phyloP scores from a whole-genome alignment of 2,329 filamentous ascomycete genomes.

The Capronia epimyces region DNA sequence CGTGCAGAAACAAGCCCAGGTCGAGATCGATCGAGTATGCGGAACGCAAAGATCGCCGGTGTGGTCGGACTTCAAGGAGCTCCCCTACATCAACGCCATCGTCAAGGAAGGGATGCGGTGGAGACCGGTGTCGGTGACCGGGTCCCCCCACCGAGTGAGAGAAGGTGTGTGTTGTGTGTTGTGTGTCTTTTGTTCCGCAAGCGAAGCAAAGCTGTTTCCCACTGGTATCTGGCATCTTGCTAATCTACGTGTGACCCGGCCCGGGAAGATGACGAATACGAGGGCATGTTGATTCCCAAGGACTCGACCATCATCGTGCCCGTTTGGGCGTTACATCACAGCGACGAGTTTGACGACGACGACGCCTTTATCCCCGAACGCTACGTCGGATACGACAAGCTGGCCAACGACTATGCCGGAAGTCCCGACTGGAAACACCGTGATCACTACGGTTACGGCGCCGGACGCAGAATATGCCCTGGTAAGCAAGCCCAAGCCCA shows the following conservation, averaged over 20 bases:
- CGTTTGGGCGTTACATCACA: conserved; percentile 32
- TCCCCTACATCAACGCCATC: conserved; percentile 37
- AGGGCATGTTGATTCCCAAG: conserved; percentile 46
- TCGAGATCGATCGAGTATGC: conserved; percentile 46
- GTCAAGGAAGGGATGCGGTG: conserved; percentile 42
- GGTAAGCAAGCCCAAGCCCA: no score
- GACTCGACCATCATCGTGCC: conserved; percentile 40
- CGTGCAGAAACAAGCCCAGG: conserved; percentile 46
- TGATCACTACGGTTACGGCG: conserved; percentile 23
- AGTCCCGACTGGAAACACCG: conserved; percentile 3
- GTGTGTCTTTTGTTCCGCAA: no score
- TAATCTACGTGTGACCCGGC: no score
- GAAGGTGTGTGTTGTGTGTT: conserved; percentile 16
- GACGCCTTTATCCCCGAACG: conserved; percentile 43
- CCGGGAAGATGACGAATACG: conserved; percentile 47
- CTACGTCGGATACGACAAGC: conserved; percentile 40
- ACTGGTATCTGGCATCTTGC: no score
- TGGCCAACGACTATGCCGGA: conserved; percentile 9
- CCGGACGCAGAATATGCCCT: conserved; percentile 27
- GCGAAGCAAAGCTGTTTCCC: no score
- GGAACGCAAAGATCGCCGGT: conserved; percentile 35
- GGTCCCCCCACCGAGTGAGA: conserved; percentile 12
- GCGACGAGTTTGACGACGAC: conserved; percentile 37
- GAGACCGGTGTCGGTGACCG: conserved; percentile 33
- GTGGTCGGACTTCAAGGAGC: conserved; percentile 33